Conservation (phyloP, 192 early-diverging fungal genomes). For the Coemansia biformis region DNA sequence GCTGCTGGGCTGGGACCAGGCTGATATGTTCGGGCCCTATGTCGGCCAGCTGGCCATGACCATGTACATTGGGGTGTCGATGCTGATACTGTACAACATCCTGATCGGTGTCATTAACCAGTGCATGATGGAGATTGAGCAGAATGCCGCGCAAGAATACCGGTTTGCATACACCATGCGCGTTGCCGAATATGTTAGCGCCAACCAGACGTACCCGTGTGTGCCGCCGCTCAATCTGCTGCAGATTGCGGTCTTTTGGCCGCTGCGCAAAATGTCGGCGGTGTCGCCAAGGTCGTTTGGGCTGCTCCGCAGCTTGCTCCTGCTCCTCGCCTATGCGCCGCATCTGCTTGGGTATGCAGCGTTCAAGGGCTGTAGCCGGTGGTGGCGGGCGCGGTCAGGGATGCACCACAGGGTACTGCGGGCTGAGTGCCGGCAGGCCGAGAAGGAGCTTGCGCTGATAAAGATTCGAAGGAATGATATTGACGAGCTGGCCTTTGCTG, state of each 20-base stretch:
- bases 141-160: too few species aligned
- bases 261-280: constrained; percentile 19
- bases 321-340: constrained; percentile 24
- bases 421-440: constrained; percentile 24
- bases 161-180: too few species aligned
- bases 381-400: constrained; percentile 30
- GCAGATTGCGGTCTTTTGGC: constrained; percentile 29
- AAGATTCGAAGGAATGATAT: constrained; percentile 17
- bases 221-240: constrained; percentile 36
- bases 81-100: too few species aligned
- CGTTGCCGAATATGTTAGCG: too few species aligned
- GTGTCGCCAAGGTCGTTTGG: constrained; percentile 19
- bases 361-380: constrained; percentile 11
- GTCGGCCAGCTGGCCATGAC: too few species aligned
- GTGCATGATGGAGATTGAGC: too few species aligned
- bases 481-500: constrained; percentile 19
- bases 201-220: too few species aligned
- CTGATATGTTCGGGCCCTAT: too few species aligned
- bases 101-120: too few species aligned
- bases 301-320: constrained; percentile 17
- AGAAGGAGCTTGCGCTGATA: constrained; percentile 27
- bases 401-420: constrained; percentile 15
- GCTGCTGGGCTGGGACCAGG: too few species aligned
- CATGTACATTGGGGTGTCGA: too few species aligned
- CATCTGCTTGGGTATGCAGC: constrained; percentile 18